Base-by-base conservation (phyloP, 2,329 filamentous ascomycete species). In the Sarocladiaceae sp. region DNA sequence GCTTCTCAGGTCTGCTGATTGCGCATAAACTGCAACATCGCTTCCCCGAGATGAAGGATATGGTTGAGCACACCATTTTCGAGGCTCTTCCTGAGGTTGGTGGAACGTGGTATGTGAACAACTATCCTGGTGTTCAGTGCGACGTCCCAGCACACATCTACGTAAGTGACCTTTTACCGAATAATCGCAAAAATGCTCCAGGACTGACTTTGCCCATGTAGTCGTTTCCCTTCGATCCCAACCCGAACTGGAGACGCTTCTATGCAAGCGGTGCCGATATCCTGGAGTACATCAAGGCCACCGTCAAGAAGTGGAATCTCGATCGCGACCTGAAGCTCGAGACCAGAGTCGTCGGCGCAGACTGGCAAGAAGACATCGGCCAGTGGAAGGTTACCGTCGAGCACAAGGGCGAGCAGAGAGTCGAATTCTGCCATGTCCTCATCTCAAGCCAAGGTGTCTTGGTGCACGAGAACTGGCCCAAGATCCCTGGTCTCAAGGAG, bases 231-330 rank as follows among this genome's bases (percentile, higher is more conserved):
- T 84, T 82, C 58, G 69, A 72, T 2, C 79, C 79, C 0, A 83
- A 84, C 49, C 77, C 77, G 0, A 69, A 82, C 53, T 85, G 82
- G 80, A 73, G 71, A 0, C 71, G 78, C 48, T 75, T 79, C 55
- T 84, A 81, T 57, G 79, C 80, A 2, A 73, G 75, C 53, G 81
- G 79, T 1, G 61, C 63, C 2, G 82, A 85, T 50, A 86, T 84
- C 40, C 61, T 71, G 17, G 66, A 71, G 3, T 82, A 84, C 57
- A 75, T 78, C 70, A 70, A 82, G 56, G 52, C 48, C 5, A 61
- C 60, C 5, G 80, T 80, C 1, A 69, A 70, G 26, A 73, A 69
- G 53, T 74, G 64, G 61, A 64, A 68, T 52, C 64, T 72, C 3
- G 62, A 64, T 57, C 66, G 65, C 12, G 68, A 71, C 36, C 56